Conservation (phyloP, 768 basidiomycete genomes). For the Amanita muscaria region DNA sequence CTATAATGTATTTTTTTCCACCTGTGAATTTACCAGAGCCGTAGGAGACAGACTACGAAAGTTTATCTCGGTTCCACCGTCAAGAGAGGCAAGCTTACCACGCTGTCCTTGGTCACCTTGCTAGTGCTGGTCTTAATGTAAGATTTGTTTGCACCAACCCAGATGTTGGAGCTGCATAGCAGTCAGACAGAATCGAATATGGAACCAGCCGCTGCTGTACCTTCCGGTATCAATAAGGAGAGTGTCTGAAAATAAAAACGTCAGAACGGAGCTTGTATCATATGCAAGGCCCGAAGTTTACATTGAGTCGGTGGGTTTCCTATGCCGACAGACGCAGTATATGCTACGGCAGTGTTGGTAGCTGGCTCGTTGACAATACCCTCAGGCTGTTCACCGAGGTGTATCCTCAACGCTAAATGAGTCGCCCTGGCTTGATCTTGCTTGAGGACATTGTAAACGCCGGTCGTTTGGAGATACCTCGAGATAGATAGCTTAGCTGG, state of each 20-base stretch:
- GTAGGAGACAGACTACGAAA: conserved; percentile 40
- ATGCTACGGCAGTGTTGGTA: background rate
- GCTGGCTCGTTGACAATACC: background rate
- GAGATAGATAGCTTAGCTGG: conserved; percentile 27
- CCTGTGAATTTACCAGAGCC: conserved; percentile 59
- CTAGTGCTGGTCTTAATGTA: conserved; percentile 40
- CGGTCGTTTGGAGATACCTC: background rate
- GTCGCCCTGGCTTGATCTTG: conserved; percentile 3
- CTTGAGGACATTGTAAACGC: background rate
- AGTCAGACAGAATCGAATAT: background rate
- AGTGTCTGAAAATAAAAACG: background rate
- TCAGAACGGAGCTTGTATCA: background rate
- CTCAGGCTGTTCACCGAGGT: background rate
- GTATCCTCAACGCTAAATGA: background rate
- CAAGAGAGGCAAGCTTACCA: conserved; percentile 19
- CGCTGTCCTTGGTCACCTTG: conserved; percentile 21
- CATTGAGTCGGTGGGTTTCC: conserved; percentile 1
- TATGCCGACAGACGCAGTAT: background rate
- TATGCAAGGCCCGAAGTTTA: background rate
- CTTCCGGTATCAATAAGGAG: conserved; percentile 7
- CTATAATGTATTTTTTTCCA: conserved; percentile 43
- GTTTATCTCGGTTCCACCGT: background rate
- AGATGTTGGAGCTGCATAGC: conserved; percentile 16
- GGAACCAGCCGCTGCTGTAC: background rate
- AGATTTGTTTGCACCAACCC: conserved; percentile 42